These are phyloP conservation scores for Eleusine indica DNA, from an alignment of 176 grass and related monocot species.

Conservation along the genomic window DNA sequence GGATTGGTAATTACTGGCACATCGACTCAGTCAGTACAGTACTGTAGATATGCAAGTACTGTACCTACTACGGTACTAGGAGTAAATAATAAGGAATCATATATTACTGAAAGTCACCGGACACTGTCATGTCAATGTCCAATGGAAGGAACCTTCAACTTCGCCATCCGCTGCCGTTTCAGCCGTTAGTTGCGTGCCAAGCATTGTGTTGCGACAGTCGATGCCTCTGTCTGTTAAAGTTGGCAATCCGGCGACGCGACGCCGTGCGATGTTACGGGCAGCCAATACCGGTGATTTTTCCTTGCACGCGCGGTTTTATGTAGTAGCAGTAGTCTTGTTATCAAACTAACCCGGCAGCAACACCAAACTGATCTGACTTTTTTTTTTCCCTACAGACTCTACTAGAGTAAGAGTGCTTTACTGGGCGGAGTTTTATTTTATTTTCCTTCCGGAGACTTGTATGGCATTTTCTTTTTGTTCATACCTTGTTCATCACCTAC, in stretches of 20 bases:
- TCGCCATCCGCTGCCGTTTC: conserved; percentile 2
- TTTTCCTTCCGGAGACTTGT: not conserved
- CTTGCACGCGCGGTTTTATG: not conserved
- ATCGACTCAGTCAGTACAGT: not conserved
- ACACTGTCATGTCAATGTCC: not conserved
- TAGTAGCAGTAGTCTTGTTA: not conserved
- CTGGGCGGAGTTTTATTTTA: not conserved
- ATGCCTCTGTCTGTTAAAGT: not conserved
- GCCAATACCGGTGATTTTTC: not conserved
- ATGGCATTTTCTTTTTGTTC: not conserved
- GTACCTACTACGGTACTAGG: not conserved
- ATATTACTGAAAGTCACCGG: not conserved
- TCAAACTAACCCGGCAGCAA: too few species aligned
- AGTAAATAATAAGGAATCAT: not conserved
- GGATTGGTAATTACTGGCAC: not conserved
- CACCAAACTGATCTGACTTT: not conserved
- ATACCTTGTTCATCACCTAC: not conserved
- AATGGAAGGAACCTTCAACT: not conserved
- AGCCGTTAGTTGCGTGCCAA: not conserved
- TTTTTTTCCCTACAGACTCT: not conserved
- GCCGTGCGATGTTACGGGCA: conserved; percentile 34
- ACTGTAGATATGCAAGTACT: not conserved
- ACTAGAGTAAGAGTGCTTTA: not conserved
- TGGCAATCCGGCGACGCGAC: not conserved
- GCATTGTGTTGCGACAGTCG: not conserved